Conservation (phyloP, 768 basidiomycete species). For the Trametes sanguinea region DNA sequence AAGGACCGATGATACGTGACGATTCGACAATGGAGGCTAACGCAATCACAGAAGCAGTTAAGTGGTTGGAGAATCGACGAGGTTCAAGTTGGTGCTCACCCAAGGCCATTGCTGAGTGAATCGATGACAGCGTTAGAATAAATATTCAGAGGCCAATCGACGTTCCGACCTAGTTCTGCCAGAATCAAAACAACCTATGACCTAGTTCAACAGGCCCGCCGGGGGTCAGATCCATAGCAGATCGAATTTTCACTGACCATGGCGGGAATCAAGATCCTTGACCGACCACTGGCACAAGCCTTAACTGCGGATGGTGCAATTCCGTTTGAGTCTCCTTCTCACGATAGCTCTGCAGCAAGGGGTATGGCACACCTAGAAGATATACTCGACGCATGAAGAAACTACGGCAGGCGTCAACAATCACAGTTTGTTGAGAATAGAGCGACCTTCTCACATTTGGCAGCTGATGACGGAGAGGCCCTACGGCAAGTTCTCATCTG, state of each 20-base stretch:
- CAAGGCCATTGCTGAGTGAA: neutral
- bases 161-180: neutral
- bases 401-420: neutral
- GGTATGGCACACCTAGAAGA: neutral
- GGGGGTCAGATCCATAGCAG: too few species aligned
- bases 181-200: neutral
- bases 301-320: neutral
- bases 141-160: fast-evolving
- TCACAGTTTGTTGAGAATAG: neutral
- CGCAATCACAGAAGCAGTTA: too few species aligned
- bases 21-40: too few species aligned
- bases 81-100: neutral
- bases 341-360: too few species aligned
- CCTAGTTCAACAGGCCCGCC: too few species aligned
- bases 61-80: too few species aligned
- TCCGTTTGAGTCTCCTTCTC: neutral
- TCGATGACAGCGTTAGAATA: neutral
- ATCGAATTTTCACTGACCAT: neutral
- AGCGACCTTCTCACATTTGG: neutral
- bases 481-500: neutral
- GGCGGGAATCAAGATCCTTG: neutral
- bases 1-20: too few species aligned
- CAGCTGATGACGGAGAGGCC: neutral
- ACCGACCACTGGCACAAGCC: too few species aligned
- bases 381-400: neutral